These are phyloP conservation scores for Aspergillus sp. DNA, from an alignment of 2,329 filamentous ascomycete genomes.

Conservation along the genomic window DNA sequence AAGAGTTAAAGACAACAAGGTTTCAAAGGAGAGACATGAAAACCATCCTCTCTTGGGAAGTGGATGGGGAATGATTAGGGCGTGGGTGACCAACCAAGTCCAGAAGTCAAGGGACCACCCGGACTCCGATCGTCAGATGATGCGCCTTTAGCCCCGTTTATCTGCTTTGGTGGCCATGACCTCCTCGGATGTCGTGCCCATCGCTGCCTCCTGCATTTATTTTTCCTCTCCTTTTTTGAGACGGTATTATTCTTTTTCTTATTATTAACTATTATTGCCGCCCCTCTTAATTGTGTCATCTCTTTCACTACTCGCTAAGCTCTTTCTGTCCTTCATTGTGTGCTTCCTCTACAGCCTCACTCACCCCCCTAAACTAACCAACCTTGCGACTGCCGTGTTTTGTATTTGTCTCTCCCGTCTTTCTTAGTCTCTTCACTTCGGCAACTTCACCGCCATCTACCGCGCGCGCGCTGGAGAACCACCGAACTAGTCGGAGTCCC, in stretches of 20 bases:
- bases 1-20: too few species aligned
- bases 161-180: neutral
- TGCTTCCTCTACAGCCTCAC: neutral
- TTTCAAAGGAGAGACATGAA: too few species aligned
- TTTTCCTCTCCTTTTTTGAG: neutral
- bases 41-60: neutral
- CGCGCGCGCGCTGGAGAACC: neutral
- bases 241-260: too few species aligned
- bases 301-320: too few species aligned
- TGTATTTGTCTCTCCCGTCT: neutral
- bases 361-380: neutral
- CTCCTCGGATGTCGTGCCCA: neutral
- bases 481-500: neutral
- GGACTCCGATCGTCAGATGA: conserved; percentile 1
- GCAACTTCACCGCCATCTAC: conserved; percentile 1
- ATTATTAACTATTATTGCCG: too few species aligned
- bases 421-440: neutral
- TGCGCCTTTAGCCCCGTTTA: conserved; percentile 2
- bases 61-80: neutral
- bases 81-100: neutral
- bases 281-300: too few species aligned
- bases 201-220: neutral
- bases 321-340: too few species aligned
- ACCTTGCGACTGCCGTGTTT: neutral
- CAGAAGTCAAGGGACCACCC: neutral